Conservation (phyloP, 1,139 yeast genomes). For the Scheffersomyces cryptocercus region DNA sequence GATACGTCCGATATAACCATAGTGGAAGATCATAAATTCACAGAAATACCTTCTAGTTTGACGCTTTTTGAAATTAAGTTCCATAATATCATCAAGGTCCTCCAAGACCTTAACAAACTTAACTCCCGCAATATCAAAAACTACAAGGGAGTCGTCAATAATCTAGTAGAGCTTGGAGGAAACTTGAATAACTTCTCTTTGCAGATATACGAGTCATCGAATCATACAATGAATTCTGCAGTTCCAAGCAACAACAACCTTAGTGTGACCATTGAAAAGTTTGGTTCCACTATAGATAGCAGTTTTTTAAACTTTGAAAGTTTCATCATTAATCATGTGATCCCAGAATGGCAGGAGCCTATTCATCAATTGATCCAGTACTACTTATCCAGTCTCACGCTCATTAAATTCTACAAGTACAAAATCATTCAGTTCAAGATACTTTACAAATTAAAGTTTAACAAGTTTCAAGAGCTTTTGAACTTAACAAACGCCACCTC, state of each 20-base stretch:
- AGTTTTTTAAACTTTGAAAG: conserved; percentile 43
- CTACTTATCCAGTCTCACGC: conserved; percentile 36
- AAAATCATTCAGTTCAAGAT: conserved; percentile 46
- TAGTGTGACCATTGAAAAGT: conserved; percentile 41
- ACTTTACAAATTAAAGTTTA: conserved; percentile 41
- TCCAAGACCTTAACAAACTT: conserved; percentile 35
- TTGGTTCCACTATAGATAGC: conserved; percentile 48
- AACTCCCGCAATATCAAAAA: conserved; percentile 33
- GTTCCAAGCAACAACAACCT: conserved; percentile 24
- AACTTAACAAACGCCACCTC: conserved; percentile 21
- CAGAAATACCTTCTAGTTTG: conserved; percentile 35
- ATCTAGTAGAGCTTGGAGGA: conserved; percentile 47
- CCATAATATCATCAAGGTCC: conserved; percentile 33
- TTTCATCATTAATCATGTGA: conserved; percentile 32
- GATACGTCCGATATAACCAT: background rate
- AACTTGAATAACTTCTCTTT: conserved; percentile 49
- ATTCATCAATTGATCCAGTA: conserved; percentile 44
- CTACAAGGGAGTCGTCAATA: conserved; percentile 30
- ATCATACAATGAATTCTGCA: conserved; percentile 6
- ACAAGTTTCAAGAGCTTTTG: conserved; percentile 40
- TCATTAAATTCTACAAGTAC: conserved; percentile 47
- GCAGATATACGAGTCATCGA: conserved; percentile 37
- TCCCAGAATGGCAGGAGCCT: conserved; percentile 52
- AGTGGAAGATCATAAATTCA: conserved; percentile 14
- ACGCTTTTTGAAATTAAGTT: conserved; percentile 37